These are phyloP conservation scores for Myxozyma vanderwaltii DNA, from an alignment of 805 yeast genomes.

Conservation along the genomic window DNA sequence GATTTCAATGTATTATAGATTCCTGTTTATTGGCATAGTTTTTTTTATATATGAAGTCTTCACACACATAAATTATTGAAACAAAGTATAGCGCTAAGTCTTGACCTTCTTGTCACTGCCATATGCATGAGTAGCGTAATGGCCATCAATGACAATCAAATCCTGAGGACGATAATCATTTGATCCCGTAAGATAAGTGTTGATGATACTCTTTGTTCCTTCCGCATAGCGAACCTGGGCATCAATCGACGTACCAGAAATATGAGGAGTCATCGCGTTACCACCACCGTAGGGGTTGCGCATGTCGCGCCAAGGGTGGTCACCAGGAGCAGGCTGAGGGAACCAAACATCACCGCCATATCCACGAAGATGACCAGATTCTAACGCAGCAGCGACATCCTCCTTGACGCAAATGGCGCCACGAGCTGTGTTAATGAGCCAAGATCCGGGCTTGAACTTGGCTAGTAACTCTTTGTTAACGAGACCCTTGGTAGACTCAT, in stretches of 20 bases:
- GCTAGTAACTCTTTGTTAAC: conserved; percentile 66
- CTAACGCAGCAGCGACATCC: conserved; percentile 74
- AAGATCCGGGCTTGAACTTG: conserved; percentile 72
- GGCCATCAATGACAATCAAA: conserved; percentile 68
- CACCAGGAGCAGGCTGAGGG: conserved; percentile 79
- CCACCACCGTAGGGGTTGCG: conserved; percentile 68
- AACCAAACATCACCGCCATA: conserved; percentile 87
- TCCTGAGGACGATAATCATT: conserved; percentile 75
- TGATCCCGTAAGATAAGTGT: conserved; percentile 61
- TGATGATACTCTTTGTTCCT: conserved; percentile 68
- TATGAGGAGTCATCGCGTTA: conserved; percentile 84
- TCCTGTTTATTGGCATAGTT: no score
- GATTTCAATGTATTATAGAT: no score
- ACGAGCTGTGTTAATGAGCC: conserved; percentile 77
- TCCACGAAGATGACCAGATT: conserved; percentile 69
- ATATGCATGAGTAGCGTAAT: conserved; percentile 72
- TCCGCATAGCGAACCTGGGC: conserved; percentile 74
- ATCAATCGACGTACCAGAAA: conserved; percentile 76
- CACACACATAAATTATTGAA: no score
- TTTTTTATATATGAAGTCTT: no score
- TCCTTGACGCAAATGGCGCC: conserved; percentile 76
- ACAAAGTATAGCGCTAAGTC: background rate
- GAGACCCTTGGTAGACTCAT: conserved; percentile 66
- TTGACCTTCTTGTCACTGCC: conserved; percentile 45
- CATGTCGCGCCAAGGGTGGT: conserved; percentile 78